These are phyloP conservation scores for Zygoascus biomembranicola DNA, from an alignment of 805 yeast species.

Conservation along the genomic window DNA sequence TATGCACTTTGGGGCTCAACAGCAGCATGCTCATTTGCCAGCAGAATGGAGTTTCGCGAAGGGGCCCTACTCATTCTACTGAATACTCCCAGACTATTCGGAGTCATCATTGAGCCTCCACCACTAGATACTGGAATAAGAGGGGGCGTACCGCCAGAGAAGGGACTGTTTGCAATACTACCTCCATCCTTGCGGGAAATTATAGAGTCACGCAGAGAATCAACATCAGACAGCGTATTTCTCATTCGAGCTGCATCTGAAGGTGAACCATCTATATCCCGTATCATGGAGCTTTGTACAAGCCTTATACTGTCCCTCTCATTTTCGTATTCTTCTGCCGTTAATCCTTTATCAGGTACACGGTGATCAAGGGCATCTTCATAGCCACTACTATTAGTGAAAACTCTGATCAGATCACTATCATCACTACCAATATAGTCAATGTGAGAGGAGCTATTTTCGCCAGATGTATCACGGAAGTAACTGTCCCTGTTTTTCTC, in stretches of 20 bases:
- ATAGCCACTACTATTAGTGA: neutral
- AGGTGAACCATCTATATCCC: neutral
- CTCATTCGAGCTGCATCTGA: neutral
- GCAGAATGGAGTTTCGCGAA: neutral
- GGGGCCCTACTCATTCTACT: neutral
- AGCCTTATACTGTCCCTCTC: neutral
- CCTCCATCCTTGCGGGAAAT: neutral
- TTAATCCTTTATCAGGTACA: neutral
- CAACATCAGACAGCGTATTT: neutral
- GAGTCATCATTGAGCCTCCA: neutral
- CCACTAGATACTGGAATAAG: neutral
- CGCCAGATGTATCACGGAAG: neutral
- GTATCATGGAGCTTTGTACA: neutral
- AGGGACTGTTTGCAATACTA: neutral
- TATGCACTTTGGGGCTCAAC: neutral
- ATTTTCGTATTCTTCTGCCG: neutral
- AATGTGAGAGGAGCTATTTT: neutral
- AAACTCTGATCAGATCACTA: neutral
- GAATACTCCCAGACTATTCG: neutral
- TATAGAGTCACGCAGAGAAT: neutral
- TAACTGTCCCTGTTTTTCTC: neutral
- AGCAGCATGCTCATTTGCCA: slow-evolving; percentile 1
- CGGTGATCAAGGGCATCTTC: neutral
- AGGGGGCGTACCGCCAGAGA: neutral
- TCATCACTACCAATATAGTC: neutral